A percentile compares a stretch with the other conserved stretches of the same genome.
These are phyloP conservation scores for Tirmania nivea DNA, from an alignment of 495 filamentous ascomycete species.

Conservation along the genomic window DNA sequence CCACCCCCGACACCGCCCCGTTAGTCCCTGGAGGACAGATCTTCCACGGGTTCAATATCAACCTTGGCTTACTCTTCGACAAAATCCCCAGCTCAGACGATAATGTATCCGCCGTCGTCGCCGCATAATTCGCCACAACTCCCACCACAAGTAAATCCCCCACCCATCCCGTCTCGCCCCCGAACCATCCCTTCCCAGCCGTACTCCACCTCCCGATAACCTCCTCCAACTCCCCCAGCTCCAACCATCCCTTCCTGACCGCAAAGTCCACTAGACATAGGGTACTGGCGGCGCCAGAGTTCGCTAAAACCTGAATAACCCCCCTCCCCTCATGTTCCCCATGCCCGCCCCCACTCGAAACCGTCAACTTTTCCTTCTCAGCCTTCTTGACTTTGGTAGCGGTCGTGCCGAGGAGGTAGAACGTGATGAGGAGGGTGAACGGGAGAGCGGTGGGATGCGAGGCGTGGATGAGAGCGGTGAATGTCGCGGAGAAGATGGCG, in stretches of 20 bases:
- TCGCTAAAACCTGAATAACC: not conserved
- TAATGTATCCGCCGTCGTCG: conserved; percentile 81
- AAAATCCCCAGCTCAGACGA: conserved; percentile 90
- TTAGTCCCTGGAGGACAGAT: conserved; percentile 80
- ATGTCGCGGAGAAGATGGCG: conserved; percentile 42
- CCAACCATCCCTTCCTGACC: too few species aligned
- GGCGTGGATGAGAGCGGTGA: conserved; percentile 62
- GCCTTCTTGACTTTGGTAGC: conserved; percentile 83
- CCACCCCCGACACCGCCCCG: conserved; percentile 59
- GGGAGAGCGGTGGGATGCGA: conserved; percentile 80
- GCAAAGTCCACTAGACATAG: too few species aligned
- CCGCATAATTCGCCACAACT: conserved; percentile 61
- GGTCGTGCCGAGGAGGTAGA: conserved; percentile 65
- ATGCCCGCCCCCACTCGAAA: conserved; percentile 16
- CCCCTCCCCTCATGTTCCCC: conserved; percentile 1
- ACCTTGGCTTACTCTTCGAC: conserved; percentile 46
- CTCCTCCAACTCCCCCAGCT: too few species aligned
- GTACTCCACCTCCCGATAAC: too few species aligned
- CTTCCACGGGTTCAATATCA: conserved; percentile 66
- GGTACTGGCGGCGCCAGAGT: not conserved
- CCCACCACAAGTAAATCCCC: conserved; percentile 25
- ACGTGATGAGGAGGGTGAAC: conserved; percentile 58
- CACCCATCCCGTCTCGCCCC: too few species aligned
- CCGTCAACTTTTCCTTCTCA: conserved; percentile 57
- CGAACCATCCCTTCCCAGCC: too few species aligned